A percentile compares a stretch with the other conserved stretches of the same genome.
phyloP scores from a whole-genome alignment of 1,139 yeast species.

The Hyphopichia burtonii region DNA sequence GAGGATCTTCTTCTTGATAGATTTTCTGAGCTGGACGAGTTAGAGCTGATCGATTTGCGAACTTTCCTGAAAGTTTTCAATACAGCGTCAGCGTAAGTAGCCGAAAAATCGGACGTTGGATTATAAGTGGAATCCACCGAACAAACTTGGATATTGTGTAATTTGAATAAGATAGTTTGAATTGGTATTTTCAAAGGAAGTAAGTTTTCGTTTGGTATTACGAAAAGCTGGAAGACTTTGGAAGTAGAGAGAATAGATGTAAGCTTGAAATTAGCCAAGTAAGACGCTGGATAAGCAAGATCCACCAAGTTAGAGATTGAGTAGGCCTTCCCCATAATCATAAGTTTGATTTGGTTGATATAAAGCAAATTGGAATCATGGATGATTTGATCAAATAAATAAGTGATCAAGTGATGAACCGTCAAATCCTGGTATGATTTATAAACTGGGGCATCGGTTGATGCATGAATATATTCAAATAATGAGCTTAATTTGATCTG shows the following conservation, averaged over 20 bases:
- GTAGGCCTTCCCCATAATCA: slow-evolving; percentile 19
- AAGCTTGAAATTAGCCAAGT: neutral
- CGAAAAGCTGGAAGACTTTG: neutral
- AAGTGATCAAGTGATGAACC: slow-evolving; percentile 19
- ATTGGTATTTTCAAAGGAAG: neutral
- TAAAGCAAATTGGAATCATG: neutral
- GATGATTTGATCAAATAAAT: slow-evolving; percentile 8
- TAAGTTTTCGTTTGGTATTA: neutral
- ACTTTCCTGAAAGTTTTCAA: neutral
- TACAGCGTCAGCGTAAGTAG: slow-evolving; percentile 3
- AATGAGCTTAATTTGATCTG: neutral
- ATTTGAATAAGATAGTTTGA: neutral
- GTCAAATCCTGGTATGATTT: slow-evolving; percentile 10
- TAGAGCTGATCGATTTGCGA: neutral
- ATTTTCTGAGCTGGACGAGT: neutral
- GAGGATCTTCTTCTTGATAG: neutral
- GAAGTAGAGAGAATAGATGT: neutral
- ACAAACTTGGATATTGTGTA: neutral
- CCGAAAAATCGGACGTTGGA: neutral
- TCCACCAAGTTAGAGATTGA: slow-evolving; percentile 11
- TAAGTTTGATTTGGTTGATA: slow-evolving; percentile 15
- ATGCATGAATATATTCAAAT: slow-evolving; percentile 3
- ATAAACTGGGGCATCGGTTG: neutral
- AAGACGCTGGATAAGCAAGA: slow-evolving; percentile 5
- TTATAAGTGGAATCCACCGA: neutral